Percentiles rank a stretch among this genome's conserved stretches.
Conservation (phyloP, 208 protist genomes). For the Leishmania martiniquensis region DNA sequence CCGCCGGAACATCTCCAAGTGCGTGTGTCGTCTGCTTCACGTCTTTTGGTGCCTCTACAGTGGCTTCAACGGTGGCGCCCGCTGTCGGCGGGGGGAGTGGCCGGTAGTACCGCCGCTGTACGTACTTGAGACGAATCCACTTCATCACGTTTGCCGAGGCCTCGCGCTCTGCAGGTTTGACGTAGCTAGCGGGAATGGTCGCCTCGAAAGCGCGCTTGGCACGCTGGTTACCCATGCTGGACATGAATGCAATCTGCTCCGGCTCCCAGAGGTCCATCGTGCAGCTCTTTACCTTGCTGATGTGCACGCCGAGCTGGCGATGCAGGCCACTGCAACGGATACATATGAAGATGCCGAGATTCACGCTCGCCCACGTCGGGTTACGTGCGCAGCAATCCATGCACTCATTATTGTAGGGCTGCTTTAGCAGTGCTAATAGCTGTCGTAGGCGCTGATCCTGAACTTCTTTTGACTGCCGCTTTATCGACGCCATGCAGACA, state of each 20-base stretch:
- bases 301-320: slow-evolving; percentile 89
- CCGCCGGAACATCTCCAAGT: too few species aligned
- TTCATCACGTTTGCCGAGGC: slow-evolving; percentile 46
- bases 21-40: too few species aligned
- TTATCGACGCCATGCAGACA: slow-evolving; percentile 40
- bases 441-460: slow-evolving; percentile 33
- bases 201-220: slow-evolving; percentile 59
- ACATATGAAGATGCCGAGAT: slow-evolving; percentile 89
- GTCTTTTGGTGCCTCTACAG: background rate
- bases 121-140: slow-evolving; percentile 76
- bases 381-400: slow-evolving; percentile 78
- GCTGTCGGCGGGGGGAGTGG: background rate
- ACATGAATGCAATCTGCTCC: slow-evolving; percentile 74
- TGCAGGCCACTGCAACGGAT: slow-evolving; percentile 92
- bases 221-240: slow-evolving; percentile 53
- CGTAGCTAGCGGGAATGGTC: slow-evolving; percentile 42
- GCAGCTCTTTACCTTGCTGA: slow-evolving; percentile 86
- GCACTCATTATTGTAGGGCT: slow-evolving; percentile 65
- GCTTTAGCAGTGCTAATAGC: slow-evolving; percentile 45
- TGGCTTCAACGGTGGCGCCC: background rate
- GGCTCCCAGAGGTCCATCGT: slow-evolving; percentile 87
- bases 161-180: slow-evolving; percentile 45
- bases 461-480: slow-evolving; percentile 50
- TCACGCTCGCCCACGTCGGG: slow-evolving; percentile 79
- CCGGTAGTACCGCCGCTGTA: slow-evolving; percentile 46